phyloP scores from a whole-genome alignment of 805 yeast species.

The Monosporozyma servazzii region DNA sequence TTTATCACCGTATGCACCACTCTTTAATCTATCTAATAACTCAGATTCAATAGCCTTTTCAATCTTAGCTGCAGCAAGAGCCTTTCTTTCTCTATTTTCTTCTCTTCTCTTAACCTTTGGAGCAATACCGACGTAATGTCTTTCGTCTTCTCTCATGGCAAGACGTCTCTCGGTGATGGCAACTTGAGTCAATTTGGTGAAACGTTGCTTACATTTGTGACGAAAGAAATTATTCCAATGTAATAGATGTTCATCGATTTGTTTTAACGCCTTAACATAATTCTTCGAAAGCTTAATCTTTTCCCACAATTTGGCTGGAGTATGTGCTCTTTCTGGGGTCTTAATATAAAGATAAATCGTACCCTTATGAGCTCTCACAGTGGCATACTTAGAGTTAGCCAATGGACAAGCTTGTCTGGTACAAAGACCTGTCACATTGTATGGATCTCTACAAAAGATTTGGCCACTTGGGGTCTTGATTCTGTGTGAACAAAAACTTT shows the following conservation, averaged over 20 bases:
- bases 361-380: slow-evolving; percentile 74
- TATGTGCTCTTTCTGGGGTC: slow-evolving; percentile 95
- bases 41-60: slow-evolving; percentile 96
- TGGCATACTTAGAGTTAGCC: slow-evolving; percentile 88
- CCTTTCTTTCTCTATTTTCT: slow-evolving; percentile 89
- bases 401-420: slow-evolving; percentile 90
- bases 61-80: slow-evolving; percentile 90
- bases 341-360: slow-evolving; percentile 83
- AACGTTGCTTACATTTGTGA: slow-evolving; percentile 92
- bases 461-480: slow-evolving; percentile 82
- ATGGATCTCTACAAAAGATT: slow-evolving; percentile 90
- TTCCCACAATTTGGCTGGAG: slow-evolving; percentile 93
- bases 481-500: slow-evolving; percentile 92
- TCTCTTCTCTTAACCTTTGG: slow-evolving; percentile 95
- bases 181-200: slow-evolving; percentile 89
- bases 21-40: slow-evolving; percentile 84
- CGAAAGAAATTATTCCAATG: slow-evolving; percentile 90
- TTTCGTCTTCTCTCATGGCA: slow-evolving; percentile 83
- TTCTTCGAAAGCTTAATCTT: slow-evolving; percentile 83
- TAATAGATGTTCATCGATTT: slow-evolving; percentile 75
- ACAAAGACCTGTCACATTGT: slow-evolving; percentile 91
- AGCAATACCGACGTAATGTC: slow-evolving; percentile 85
- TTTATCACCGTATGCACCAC: slow-evolving; percentile 97
- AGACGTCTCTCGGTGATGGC: slow-evolving; percentile 90
- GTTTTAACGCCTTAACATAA: slow-evolving; percentile 78